phyloP scores from a whole-genome alignment of 371 early-diverging fungal species.

The Mortierella sp. region DNA sequence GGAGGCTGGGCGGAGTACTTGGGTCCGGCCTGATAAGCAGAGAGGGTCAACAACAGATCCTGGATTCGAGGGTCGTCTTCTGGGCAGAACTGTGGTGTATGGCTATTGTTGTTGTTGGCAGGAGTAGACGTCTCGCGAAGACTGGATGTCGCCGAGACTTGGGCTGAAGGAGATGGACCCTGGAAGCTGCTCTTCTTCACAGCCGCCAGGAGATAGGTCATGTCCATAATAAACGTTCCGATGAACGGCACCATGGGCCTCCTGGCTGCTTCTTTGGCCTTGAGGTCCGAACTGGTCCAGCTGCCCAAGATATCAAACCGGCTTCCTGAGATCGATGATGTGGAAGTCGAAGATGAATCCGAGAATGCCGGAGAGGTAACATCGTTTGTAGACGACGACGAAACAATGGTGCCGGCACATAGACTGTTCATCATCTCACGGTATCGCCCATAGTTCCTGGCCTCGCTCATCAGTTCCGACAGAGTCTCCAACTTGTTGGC shows the following conservation, averaged over 20 bases:
- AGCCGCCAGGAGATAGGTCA: slow-evolving; percentile 80
- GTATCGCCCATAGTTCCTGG: slow-evolving; percentile 80
- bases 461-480: slow-evolving; percentile 77
- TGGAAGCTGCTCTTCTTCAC: slow-evolving; percentile 61
- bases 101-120: not conserved
- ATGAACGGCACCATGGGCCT: slow-evolving; percentile 83
- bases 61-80: slow-evolving; percentile 68
- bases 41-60: slow-evolving; percentile 66
- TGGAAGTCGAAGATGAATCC: slow-evolving; percentile 26
- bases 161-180: slow-evolving; percentile 29
- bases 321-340: slow-evolving; percentile 44
- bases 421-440: slow-evolving; percentile 70
- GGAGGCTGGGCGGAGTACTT: slow-evolving; percentile 71
- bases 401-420: slow-evolving; percentile 32
- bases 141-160: slow-evolving; percentile 46
- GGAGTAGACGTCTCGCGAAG: slow-evolving; percentile 28
- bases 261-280: slow-evolving; percentile 45
- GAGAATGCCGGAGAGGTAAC: slow-evolving; percentile 36
- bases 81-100: slow-evolving; percentile 29
- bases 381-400: slow-evolving; percentile 12
- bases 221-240: slow-evolving; percentile 85
- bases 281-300: slow-evolving; percentile 35
- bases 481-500: slow-evolving; percentile 70
- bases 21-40: slow-evolving; percentile 74
- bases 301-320: slow-evolving; percentile 59